These are phyloP conservation scores for Pseudocercospora eumusae DNA, from an alignment of 2,329 filamentous ascomycete species.

Conservation along the genomic window DNA sequence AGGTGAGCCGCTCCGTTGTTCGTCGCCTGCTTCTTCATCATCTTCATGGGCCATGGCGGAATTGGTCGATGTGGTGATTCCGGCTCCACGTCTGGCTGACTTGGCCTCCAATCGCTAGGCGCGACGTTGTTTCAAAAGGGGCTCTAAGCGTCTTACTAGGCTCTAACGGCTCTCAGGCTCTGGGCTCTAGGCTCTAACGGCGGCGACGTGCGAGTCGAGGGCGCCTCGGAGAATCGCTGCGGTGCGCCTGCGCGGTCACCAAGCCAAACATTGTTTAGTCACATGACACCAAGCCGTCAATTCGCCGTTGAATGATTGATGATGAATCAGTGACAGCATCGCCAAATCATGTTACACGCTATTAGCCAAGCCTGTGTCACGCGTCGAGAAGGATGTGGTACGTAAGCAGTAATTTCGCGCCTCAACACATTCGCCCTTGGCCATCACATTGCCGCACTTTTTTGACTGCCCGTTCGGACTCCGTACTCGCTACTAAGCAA, in stretches of 20 bases:
- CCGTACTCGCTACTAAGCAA: no score
- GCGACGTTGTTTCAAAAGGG: conserved; percentile 7
- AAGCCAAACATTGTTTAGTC: no score
- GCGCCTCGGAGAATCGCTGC: background rate
- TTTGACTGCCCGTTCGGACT: background rate
- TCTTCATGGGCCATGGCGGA: no score
- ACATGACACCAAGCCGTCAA: no score
- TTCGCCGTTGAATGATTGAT: no score
- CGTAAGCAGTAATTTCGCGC: conserved; percentile 10
- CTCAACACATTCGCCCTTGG: no score
- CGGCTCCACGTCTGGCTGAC: conserved; percentile 9
- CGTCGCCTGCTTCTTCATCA: no score
- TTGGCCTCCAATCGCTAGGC: conserved; percentile 1
- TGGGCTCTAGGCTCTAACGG: no score
- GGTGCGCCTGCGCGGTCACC: background rate
- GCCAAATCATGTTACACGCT: background rate
- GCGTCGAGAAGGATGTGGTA: conserved; percentile 6
- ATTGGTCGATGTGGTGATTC: no score
- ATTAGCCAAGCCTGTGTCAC: background rate
- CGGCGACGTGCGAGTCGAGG: conserved; percentile 5
- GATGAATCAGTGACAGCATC: background rate
- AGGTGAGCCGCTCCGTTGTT: conserved; percentile 3
- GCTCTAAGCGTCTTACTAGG: no score
- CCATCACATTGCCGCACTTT: background rate
- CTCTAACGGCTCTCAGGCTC: no score